Evolutionary conservation across 106 monocot genomes (phyloP).

Genomic region (Allium cepa): DNA sequence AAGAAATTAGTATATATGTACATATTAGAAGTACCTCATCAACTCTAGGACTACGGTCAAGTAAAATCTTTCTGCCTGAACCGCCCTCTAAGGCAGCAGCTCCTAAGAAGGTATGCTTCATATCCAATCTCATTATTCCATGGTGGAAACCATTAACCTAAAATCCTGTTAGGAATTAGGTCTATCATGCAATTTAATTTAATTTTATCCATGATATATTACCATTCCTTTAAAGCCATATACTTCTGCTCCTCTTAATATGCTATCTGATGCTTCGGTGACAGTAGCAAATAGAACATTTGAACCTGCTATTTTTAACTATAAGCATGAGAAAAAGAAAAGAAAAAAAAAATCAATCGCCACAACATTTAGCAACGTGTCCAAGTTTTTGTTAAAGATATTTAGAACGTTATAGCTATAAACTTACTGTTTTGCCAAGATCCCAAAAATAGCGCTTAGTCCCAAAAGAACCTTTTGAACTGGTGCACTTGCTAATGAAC

Average conservation of each 20-base stretch:
- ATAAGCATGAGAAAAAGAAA: conserved; percentile 1
- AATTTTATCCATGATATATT: conserved; percentile 2
- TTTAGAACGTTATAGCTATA: too few relatives aligned
- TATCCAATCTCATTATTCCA: conserved; percentile 75
- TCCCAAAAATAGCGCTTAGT: conserved; percentile 88
- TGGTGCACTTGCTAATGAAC: conserved; percentile 61
- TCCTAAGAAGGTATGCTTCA: conserved; percentile 79
- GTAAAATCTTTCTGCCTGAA: conserved; percentile 82
- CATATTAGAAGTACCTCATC: conserved; percentile 55
- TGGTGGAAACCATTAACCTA: conserved; percentile 89
- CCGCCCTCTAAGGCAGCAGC: conserved; percentile 83
- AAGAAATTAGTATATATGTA: background rate
- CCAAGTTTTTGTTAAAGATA: too few relatives aligned
- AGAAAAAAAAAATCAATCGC: background rate
- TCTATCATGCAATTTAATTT: too few relatives aligned
- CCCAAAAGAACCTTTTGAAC: conserved; percentile 61
- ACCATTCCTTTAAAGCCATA: conserved; percentile 89
- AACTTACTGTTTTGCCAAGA: conserved; percentile 70
- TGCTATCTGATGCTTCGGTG: conserved; percentile 83
- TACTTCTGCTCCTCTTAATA: conserved; percentile 78
- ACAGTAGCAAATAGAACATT: conserved; percentile 80
- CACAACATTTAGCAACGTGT: too few relatives aligned
- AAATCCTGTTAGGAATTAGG: background rate
- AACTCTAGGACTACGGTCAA: conserved; percentile 76
- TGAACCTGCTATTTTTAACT: conserved; percentile 81